Percentiles rank a stretch among this genome's conserved stretches.
These are phyloP conservation scores for Botrytis aclada DNA, from an alignment of 2,329 filamentous ascomycete genomes.

Conservation along the genomic window DNA sequence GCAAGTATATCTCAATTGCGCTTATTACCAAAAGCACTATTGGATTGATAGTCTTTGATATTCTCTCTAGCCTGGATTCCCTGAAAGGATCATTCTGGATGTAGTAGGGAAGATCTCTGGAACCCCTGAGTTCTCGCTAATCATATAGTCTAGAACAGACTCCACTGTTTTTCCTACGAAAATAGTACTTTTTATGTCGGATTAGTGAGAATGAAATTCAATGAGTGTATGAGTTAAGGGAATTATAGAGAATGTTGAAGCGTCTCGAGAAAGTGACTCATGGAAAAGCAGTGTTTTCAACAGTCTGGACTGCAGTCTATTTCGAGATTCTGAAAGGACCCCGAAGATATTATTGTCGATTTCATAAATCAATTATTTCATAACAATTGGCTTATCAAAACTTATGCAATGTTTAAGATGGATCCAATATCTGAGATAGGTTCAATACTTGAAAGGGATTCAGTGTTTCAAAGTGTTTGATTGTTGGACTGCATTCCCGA, in stretches of 20 bases:
- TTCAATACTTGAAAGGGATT: not conserved
- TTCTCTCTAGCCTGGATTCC: not conserved
- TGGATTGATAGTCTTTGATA: not conserved
- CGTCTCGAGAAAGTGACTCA: not conserved
- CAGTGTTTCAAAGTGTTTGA: not conserved
- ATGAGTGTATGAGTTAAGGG: not conserved
- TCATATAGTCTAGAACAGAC: no score
- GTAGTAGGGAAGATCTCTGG: no score
- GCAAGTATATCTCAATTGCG: not conserved
- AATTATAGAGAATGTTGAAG: not conserved
- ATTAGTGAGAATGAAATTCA: not conserved
- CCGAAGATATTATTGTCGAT: not conserved
- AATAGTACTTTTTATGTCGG: not conserved
- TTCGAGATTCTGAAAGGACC: not conserved
- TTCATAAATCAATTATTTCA: not conserved
- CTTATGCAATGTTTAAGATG: not conserved
- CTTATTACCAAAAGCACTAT: not conserved
- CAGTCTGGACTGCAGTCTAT: not conserved
- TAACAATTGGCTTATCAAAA: not conserved
- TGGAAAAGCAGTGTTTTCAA: not conserved
- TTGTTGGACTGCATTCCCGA: not conserved
- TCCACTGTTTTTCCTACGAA: not conserved
- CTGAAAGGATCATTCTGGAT: not conserved
- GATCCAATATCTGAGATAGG: no score
- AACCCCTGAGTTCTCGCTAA: not conserved